phyloP scores from a whole-genome alignment of 177 flowering plant species.

The Vitis hybrid region DNA sequence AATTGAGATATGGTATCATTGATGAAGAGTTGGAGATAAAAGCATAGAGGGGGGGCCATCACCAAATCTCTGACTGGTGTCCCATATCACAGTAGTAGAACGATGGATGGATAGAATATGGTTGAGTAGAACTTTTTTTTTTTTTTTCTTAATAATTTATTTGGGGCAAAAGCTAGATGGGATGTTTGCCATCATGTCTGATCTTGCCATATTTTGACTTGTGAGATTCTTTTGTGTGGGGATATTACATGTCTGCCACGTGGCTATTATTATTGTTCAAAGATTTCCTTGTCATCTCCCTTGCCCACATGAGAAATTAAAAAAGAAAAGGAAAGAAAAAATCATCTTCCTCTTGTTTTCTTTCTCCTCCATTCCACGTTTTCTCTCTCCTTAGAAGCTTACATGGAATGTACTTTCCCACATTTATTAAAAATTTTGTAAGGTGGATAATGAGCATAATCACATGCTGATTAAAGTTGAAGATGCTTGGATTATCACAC shows the following conservation, averaged over 20 bases:
- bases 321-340: not conserved
- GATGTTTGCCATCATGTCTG: slow-evolving; percentile 29
- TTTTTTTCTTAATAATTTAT: not conserved
- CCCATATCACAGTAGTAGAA: not conserved
- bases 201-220: slow-evolving; percentile 36
- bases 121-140: slow-evolving; percentile 2
- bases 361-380: too few relatives aligned
- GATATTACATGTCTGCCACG: slow-evolving; percentile 26
- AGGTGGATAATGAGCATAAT: too few relatives aligned
- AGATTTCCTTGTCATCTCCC: too few relatives aligned
- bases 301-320: not conserved
- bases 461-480: too few relatives aligned
- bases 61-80: not conserved
- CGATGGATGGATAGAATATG: not conserved
- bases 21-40: too few relatives aligned
- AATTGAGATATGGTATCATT: too few relatives aligned
- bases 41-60: too few relatives aligned
- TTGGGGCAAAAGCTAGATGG: slow-evolving; percentile 31
- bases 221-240: slow-evolving; percentile 24
- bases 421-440: too few relatives aligned
- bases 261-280: slow-evolving; percentile 5
- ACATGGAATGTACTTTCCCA: too few relatives aligned
- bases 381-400: too few relatives aligned
- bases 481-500: too few relatives aligned
- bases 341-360: not conserved